phyloP scores from a whole-genome alignment of 345 rosid genomes.

The Citrus australasica region DNA sequence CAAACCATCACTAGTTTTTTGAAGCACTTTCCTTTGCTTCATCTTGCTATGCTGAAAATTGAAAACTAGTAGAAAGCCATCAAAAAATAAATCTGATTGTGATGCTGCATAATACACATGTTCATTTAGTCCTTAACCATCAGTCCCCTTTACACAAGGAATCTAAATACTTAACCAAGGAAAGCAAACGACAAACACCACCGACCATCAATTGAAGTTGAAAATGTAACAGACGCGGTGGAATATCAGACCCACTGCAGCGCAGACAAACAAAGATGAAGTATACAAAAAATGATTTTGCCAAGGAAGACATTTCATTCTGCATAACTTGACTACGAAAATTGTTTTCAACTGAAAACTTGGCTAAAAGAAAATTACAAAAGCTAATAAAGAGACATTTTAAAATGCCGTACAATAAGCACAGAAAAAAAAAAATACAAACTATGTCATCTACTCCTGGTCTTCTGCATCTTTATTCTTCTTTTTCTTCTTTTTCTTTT shows the following conservation, averaged over 20 bases:
- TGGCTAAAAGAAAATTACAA: conserved; percentile 15
- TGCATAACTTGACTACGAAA: background rate
- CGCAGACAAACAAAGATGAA: background rate
- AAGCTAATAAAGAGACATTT: background rate
- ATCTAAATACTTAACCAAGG: background rate
- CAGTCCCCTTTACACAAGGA: background rate
- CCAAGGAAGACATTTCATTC: conserved; percentile 6
- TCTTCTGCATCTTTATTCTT: conserved; percentile 47
- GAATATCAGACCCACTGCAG: too few relatives aligned
- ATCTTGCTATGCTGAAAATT: too few relatives aligned
- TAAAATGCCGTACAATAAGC: background rate
- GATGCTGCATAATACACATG: background rate
- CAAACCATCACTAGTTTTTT: too few relatives aligned
- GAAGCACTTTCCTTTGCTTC: too few relatives aligned
- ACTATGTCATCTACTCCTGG: background rate
- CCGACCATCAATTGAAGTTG: background rate
- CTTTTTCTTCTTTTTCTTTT: conserved; percentile 69
- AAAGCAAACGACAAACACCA: background rate
- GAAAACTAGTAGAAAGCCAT: background rate
- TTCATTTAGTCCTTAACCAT: too few relatives aligned
- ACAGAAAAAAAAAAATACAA: background rate
- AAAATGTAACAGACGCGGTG: background rate
- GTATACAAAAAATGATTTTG: background rate
- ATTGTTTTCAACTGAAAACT: conserved; percentile 10
- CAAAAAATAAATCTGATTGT: background rate